A percentile compares a stretch with the other conserved stretches of the same genome.
Evolutionary conservation across 768 basidiomycete genomes (phyloP).

Genomic region (Trametes sanguinea): DNA sequence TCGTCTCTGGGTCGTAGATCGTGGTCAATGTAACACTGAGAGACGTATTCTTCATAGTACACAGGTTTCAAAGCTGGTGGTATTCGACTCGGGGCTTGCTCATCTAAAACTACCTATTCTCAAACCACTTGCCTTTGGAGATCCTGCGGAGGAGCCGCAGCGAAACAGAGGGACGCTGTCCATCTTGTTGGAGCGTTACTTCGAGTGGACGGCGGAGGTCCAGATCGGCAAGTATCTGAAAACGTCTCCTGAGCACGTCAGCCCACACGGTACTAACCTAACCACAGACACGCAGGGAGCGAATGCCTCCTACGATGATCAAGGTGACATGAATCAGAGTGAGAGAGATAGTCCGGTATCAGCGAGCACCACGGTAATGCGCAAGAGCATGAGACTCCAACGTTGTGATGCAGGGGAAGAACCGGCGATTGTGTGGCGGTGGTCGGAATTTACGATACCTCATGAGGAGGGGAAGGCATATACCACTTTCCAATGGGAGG

Average conservation of each 20-base stretch:
- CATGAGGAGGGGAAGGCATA: background rate
- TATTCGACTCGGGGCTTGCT: conserved; percentile 61
- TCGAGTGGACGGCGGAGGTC: conserved; percentile 51
- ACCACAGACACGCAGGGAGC: background rate
- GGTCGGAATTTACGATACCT: conserved; percentile 10
- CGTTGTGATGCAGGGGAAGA: background rate
- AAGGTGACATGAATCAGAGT: background rate
- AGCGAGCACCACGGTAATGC: no score
- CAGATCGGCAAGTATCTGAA: conserved; percentile 40
- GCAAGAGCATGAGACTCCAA: background rate
- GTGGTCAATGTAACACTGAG: background rate
- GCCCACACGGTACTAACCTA: no score
- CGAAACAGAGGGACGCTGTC: conserved; percentile 36
- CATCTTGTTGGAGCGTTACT: conserved; percentile 52
- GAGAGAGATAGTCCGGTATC: background rate
- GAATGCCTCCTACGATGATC: background rate
- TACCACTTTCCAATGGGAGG: conserved; percentile 7
- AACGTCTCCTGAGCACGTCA: background rate
- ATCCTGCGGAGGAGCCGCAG: conserved; percentile 20
- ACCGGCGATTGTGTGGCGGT: conserved; percentile 17
- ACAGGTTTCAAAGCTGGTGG: conserved; percentile 40
- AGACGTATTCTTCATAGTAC: conserved; percentile 16
- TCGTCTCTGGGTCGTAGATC: conserved; percentile 16
- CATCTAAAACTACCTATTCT: conserved; percentile 28
- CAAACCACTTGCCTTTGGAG: conserved; percentile 18